Base-by-base conservation (phyloP, 2,329 filamentous ascomycete genomes). In the Coniella vitis region DNA sequence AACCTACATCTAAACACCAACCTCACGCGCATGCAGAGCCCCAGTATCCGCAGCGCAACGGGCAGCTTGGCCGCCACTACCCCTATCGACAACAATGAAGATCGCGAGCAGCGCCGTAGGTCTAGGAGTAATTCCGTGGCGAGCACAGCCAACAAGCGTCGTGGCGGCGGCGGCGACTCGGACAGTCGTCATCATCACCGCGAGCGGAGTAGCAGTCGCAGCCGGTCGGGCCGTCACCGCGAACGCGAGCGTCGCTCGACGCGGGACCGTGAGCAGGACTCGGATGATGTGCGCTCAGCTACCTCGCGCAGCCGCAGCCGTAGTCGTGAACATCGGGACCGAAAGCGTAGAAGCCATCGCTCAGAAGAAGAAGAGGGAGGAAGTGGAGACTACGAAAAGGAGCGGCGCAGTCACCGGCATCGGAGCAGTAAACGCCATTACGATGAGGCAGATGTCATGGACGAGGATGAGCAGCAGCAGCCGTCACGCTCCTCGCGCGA, bases 71-170 rank as follows among this genome's bases (percentile, higher is more conserved):
- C 41, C 13, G 25, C 25, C 25, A 29, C 5, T 10, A 56, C 54
- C 12, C 56, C 56, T 2, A 34, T 42, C 4, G 42, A 51, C 4
- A 29, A 29, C 10, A 29, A 5, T 29, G 56, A 56, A 38, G 47
- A 53, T 34, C 37, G 61, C 64, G 43, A 66, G 35, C 63, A 57
- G n/a, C n/a, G n/a, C 37, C 60, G 57, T 38, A 64, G 63, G 47
- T 73, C 75, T 31, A 66, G 70, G 61, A 76, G 74, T 70, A 74
- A 66, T 65, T 75, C 74, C 57, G 62, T 59, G 42, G 65, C 63
- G 54, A 61, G 66, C 44, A 36, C 39, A 13, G 52, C 41, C 22
- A 5, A 29, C 25, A 59, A 47, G 40, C 52, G 45, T 19, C 50
- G 47, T 17, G 63, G 44, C 38, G 52, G 50, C 42, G 63, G 47